Evolutionary conservation across 805 yeast genomes (phyloP), one percentile per base, ranked within the genome.

Genomic region (Candida tibetensis): DNA sequence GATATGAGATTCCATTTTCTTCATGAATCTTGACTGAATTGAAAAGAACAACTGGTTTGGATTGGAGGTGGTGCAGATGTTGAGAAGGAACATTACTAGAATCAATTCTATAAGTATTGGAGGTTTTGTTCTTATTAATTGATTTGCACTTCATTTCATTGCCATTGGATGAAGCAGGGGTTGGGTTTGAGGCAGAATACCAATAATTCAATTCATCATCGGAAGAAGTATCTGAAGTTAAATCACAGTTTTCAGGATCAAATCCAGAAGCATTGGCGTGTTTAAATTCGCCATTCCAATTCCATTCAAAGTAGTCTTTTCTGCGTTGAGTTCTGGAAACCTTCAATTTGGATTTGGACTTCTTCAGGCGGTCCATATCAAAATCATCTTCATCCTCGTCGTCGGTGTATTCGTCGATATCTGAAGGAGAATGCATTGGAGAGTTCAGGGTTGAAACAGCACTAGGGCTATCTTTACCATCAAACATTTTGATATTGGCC

Each of bases 401-500:
- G 22, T 32, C 17, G 4, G 23, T 23, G 13, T 37, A 18, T 4
- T 36, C 40, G 13, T 39, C 42, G 17, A 29, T 39, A 9, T 38
- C 40, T 18, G 29, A 32, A 3, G 71, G 71, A 2, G 68, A 60
- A 18, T 58, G 58, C 19, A 62, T 52, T 0, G 82, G 82, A 1
- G 84, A 72, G 46, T 69, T 71, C 30, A 76, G 78, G 35, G 69
- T 44, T 0, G 85, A 79, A n/a, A 82, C 83, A 2, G 83, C 72
- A 8, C 71, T 67, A 21, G 89, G 88, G 45, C 74, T 76, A 34
- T 76, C 81, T 18, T 61, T 57, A 30, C 79, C 80, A 48, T 79
- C 77, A 53, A 83, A 82, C 51, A 76, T 75, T 56, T 82, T 82
- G 39, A 83, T 73, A 28, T 78, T 78, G 37, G 78, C 81, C 41